Percentiles rank a stretch among this genome's conserved stretches.
phyloP scores from a whole-genome alignment of 2,329 filamentous ascomycete species.

The Ophiocordyceps camponoti-rufipedis region DNA sequence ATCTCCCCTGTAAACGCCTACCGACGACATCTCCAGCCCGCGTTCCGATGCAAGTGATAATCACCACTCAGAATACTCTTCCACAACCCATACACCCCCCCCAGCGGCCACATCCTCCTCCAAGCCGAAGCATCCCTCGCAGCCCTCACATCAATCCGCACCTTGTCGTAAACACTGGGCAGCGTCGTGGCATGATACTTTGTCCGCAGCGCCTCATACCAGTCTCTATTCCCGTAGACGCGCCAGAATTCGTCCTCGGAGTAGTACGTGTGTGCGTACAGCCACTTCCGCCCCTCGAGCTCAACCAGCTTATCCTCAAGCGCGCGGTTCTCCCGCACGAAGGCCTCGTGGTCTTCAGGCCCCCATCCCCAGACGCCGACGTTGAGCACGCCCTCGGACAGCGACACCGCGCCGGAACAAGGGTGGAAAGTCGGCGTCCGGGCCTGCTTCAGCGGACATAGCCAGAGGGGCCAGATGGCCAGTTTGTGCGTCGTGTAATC shows the following conservation, averaged over 20 bases:
- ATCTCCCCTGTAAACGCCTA: background rate
- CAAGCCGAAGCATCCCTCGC: constrained; percentile 21
- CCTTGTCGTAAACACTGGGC: constrained; percentile 55
- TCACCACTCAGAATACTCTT: constrained; percentile 39
- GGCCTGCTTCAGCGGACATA: constrained; percentile 34
- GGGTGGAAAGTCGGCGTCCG: constrained; percentile 36
- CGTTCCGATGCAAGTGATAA: constrained; percentile 32
- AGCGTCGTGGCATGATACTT: constrained; percentile 45
- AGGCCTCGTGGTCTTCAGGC: constrained; percentile 33
- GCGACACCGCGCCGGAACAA: constrained; percentile 14
- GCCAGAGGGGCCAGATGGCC: constrained; percentile 41
- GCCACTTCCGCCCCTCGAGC: constrained; percentile 67
- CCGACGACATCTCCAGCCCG: constrained; percentile 29
- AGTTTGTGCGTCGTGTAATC: constrained; percentile 32
- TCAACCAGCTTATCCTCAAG: constrained; percentile 51
- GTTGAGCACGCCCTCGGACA: constrained; percentile 31
- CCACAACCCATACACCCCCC: constrained; percentile 39
- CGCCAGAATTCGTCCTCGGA: constrained; percentile 52
- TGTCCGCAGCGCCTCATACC: constrained; percentile 42
- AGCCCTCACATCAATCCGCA: constrained; percentile 33
- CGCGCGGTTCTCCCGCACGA: constrained; percentile 49
- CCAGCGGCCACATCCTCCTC: constrained; percentile 34
- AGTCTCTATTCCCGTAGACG: constrained; percentile 35
- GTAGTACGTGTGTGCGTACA: constrained; percentile 78
- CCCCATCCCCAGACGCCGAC: constrained; percentile 69